These are phyloP conservation scores for Calycina herbarum DNA, from an alignment of 2,329 filamentous ascomycete species.

Conservation along the genomic window DNA sequence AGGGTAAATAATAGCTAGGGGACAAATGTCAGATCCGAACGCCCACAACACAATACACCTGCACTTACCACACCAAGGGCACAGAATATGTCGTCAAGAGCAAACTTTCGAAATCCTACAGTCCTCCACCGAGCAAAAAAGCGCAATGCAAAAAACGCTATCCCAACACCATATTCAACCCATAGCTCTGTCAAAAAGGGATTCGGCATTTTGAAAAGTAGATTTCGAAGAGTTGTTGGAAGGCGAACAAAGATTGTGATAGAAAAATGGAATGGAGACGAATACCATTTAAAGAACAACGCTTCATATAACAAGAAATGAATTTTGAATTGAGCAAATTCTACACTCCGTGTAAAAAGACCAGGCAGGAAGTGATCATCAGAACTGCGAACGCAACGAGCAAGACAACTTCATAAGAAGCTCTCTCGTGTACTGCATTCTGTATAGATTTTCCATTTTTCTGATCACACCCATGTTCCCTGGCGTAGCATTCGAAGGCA, in stretches of 20 bases:
- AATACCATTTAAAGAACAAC: neutral
- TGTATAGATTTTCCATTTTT: neutral
- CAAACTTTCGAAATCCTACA: neutral
- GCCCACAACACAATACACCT: neutral
- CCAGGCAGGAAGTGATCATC: neutral
- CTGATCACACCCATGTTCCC: neutral
- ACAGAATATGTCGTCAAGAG: neutral
- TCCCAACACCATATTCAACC: slow-evolving; percentile 11
- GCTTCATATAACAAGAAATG: neutral
- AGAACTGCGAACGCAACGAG: neutral
- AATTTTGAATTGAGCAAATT: neutral
- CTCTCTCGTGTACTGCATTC: neutral
- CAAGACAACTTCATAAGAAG: neutral
- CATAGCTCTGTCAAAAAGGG: slow-evolving; percentile 9
- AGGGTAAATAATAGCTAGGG: neutral
- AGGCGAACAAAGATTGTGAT: neutral
- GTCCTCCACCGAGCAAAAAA: slow-evolving; percentile 7
- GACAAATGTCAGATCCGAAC: neutral
- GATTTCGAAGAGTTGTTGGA: neutral
- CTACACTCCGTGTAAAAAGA: neutral
- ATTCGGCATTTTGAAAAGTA: neutral
- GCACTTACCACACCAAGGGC: neutral
- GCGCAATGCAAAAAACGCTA: neutral
- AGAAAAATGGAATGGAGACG: neutral
- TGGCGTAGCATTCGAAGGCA: neutral